Percentiles rank a stretch among this genome's conserved stretches.
Evolutionary conservation across 768 basidiomycete species (phyloP).

Genomic region (Fibroporia radiculosa): DNA sequence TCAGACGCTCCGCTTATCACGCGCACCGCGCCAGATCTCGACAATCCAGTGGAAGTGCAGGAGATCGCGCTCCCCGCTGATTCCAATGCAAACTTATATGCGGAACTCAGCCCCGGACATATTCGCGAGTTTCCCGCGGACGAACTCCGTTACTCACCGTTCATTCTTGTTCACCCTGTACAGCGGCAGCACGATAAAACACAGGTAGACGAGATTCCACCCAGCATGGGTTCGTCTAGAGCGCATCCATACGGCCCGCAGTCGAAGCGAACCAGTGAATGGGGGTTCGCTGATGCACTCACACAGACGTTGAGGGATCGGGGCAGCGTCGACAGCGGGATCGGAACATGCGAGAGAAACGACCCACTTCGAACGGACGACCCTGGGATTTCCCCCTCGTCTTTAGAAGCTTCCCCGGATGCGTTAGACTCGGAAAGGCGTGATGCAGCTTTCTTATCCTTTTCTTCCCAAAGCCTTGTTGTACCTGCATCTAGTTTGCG

Average conservation of each 20-base stretch:
- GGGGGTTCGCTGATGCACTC: constrained; percentile 59
- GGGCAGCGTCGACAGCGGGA: constrained; percentile 34
- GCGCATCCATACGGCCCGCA: constrained; percentile 17
- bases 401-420: no score
- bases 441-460: no score
- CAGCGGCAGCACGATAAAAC: background rate
- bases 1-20: constrained; percentile 8
- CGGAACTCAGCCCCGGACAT: constrained; percentile 21
- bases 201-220: background rate
- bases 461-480: no score
- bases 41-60: background rate
- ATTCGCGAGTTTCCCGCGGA: constrained; percentile 23
- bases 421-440: no score
- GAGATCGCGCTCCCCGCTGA: constrained; percentile 3
- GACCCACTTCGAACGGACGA: no score
- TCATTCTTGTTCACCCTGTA: constrained; percentile 6
- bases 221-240: no score
- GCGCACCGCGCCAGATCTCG: background rate
- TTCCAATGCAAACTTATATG: constrained; percentile 16
- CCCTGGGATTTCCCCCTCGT: no score
- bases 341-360: constrained; percentile 36
- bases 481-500: no score
- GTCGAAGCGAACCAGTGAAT: constrained; percentile 35
- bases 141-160: constrained; percentile 24
- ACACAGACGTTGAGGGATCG: constrained; percentile 33